Base-by-base conservation (phyloP, 768 basidiomycete species). In the Rossbeevera mucosa region DNA sequence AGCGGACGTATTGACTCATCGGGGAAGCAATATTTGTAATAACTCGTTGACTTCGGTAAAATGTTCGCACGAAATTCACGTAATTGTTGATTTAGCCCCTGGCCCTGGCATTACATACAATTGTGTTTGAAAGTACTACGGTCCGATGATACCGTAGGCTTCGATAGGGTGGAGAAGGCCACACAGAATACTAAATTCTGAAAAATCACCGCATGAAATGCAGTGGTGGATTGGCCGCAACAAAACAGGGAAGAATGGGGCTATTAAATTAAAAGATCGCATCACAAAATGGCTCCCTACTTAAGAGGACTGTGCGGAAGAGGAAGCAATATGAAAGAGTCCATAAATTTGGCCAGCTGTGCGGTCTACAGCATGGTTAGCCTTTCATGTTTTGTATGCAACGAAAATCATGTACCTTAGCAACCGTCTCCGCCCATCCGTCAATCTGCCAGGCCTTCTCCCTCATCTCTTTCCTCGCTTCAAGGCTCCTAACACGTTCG, bases 401-500 rank as follows among this genome's bases (percentile, higher is more conserved):
- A 76, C 57, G 7, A 47, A n/a, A n/a, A 49, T 26, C 31, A 45
- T 4, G 7, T 59, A 85, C 94, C 85, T 94, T 92, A 55, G 86
- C 84, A 29, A 95, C 93, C 0, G 93, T 95, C 69, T 91, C 90
- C 41, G 89, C 88, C 95, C 95, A 99, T 5, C 92, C 93, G 55
- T 94, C 91, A 59, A 92, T 78, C 62, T 90, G 81, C 95, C 95
- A 99, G 21, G 94, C 93, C 67, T 85, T 81, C 69, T 95, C 90
- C 38, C 95, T 80, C 40, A 76, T 83, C 58, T 88, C 83, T 70
- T 93, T 95, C 54, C 95, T 78, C 7, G 79, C 79, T 56, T 91
- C 83, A 51, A 96, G 76, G 61, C 81, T 81, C 51, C 88, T 89
- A 55, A 47, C 46, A 43, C 7, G 43, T 6, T 28, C 50, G 50